Conservation (phyloP, 2,329 filamentous ascomycete species). For the Aspergillus caelatus region DNA sequence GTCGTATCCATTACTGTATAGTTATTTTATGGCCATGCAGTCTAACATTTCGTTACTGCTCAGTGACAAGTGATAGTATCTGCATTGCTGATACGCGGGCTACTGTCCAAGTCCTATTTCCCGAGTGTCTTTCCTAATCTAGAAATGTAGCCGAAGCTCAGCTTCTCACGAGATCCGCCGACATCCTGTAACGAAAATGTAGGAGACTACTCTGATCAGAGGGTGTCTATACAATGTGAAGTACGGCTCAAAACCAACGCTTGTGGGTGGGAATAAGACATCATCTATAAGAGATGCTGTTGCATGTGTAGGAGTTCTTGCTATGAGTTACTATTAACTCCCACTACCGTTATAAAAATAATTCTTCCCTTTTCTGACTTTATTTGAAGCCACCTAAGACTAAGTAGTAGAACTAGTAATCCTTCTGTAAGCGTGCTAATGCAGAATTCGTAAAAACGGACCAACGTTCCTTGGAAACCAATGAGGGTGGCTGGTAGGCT, state of each 20-base stretch:
- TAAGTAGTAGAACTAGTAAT: slow-evolving; percentile 4
- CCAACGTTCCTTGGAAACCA: slow-evolving; percentile 13
- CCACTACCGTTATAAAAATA: not conserved
- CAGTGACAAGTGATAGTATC: slow-evolving; percentile 2
- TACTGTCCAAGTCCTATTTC: not conserved
- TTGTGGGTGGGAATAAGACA: not conserved
- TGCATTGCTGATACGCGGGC: not conserved
- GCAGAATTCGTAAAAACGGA: slow-evolving; percentile 17
- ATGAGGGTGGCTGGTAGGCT: slow-evolving; percentile 21
- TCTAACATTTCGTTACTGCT: not conserved
- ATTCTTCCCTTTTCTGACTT: not conserved
- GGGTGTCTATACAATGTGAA: not conserved
- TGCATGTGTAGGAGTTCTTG: not conserved
- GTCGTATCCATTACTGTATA: not conserved
- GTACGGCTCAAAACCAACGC: not conserved
- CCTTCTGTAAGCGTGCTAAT: not conserved
- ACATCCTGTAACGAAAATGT: slow-evolving; percentile 7
- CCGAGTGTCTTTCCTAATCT: slow-evolving; percentile 17
- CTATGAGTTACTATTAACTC: not conserved
- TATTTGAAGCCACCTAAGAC: not conserved
- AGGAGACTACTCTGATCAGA: not conserved
- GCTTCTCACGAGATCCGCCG: slow-evolving; percentile 17
- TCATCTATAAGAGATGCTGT: not conserved
- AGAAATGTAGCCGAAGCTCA: slow-evolving; percentile 25
- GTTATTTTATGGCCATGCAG: not conserved